Evolutionary conservation across 495 filamentous ascomycete genomes (phyloP), one percentile per base, ranked within the genome.

Genomic region (Hyaloscypha variabilis): DNA sequence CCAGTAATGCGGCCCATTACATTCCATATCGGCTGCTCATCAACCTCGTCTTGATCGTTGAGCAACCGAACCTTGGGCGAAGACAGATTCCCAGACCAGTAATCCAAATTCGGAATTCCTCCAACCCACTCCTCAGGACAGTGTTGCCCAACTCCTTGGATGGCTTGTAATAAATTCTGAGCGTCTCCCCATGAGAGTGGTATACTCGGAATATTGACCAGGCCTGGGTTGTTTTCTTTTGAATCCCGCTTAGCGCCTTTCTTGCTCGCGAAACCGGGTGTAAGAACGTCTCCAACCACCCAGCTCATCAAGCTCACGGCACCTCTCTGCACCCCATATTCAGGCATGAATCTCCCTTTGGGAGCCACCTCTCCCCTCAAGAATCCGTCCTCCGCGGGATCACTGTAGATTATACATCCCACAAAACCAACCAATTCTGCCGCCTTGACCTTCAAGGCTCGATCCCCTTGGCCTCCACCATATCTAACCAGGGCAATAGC

Each of bases 181-280:
- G 95, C 95, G 77, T 98, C 92, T 58, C 88, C 85, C 91, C 91
- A 97, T 34, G 94, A 79, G 26, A 99, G 79, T 1, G 95, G 95
- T 31, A 98, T 76, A 72, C 91, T 96, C 2, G 95, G 95, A 52
- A 99, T 98, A 19, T 88, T 85, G 36, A 87, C 81, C 23, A 98
- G 79, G 2, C 87, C 95, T 2, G 83, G 77, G 29, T 90, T 91
- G 54, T 93, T 81, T 54, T 91, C 87, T 36, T 86, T 86, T 34
- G 83, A 80, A 55, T 93, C 77, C 60, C 91, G 82, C 55, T 86
- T 82, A 59, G 87, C 81, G 8, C 84, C 84, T 34, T 89, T 84
- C 26, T 85, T 91, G 65, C 92, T 96, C 54, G 90, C 89, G 79
- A 85, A 93, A 1, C 93, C 94, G 19, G 94, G 94, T 1, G 91